Base-by-base conservation (phyloP, 2,329 filamentous ascomycete species). In the Cordyceps pruinosa region DNA sequence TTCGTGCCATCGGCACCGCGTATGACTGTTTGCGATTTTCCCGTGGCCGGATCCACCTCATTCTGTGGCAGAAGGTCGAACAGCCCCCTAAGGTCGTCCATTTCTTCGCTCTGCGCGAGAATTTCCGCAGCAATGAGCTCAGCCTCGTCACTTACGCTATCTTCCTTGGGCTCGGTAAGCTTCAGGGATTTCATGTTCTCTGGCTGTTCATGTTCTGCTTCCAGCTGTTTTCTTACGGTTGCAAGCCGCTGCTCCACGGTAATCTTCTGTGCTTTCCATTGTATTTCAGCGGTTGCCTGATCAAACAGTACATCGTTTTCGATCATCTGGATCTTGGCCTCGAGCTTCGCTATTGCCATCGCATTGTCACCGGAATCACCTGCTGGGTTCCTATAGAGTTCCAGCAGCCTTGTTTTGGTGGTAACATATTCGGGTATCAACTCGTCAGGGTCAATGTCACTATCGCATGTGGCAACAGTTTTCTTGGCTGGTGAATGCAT, bases 241-340 rank as follows among this genome's bases (percentile, higher is more conserved):
- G 83, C 76, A 44, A 81, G 78, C 57, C 87, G 81, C 64, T 81
- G 84, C 62, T 88, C 83, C 13, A 92, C 67, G 23, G 78, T 72
- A 34, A 84, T 77, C 39, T 77, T 79, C 59, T 80, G 79, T 6
- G 74, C 69, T 59, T 78, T 81, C 89, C 88, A 92, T 63, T 81
- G 74, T 59, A 81, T 75, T 57, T 89, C 83, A 5, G 87, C 88
- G 34, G 81, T 69, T 46, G 79, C 76, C 58, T 79, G 80, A 66
- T 93, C 88, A 65, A 92, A 91, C 3, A 93, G 73, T 17, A 90
- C 77, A 66, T 93, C 89, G 26, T 83, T 87, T 65, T 94, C 87
- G 42, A 97, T 89, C 60, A 82, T 82, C 37, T 84, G 80, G 39
- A 97, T 74, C 67, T 92, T 95, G 17, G 85, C 84, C 41, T 87